Conservation (phyloP, 441 rosid species). For the Biscutella laevigata region DNA sequence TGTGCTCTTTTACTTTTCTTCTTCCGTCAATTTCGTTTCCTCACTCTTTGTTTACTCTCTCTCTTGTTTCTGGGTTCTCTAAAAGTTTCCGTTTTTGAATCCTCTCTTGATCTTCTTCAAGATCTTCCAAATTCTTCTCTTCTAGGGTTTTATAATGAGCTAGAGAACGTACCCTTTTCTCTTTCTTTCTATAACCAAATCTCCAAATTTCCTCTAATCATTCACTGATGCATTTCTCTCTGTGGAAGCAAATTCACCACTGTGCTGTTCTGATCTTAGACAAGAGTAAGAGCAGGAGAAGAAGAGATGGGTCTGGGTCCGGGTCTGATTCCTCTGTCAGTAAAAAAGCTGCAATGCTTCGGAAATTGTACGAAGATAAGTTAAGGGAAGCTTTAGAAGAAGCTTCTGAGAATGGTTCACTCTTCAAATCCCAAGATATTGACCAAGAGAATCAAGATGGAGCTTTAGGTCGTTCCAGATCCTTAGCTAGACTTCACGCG, state of each 20-base stretch:
- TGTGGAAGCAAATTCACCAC: conserved; percentile 96
- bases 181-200: no score
- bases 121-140: conserved; percentile 5
- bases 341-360: conserved; percentile 40
- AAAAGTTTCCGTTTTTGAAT: conserved; percentile 17
- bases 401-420: conserved; percentile 90
- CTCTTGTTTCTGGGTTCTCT: neutral
- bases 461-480: conserved; percentile 70
- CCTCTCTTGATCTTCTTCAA: conserved; percentile 24
- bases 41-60: conserved; percentile 17
- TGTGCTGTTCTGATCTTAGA: conserved; percentile 91
- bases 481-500: conserved; percentile 88
- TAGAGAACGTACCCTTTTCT: neutral
- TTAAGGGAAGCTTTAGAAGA: conserved; percentile 88
- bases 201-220: neutral
- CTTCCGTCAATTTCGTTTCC: conserved; percentile 31
- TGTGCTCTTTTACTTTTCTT: conserved; percentile 26
- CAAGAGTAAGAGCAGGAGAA: conserved; percentile 65
- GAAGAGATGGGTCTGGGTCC: conserved; percentile 46
- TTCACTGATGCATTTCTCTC: conserved; percentile 63
- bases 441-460: conserved; percentile 59
- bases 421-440: conserved; percentile 68
- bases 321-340: conserved; percentile 42
- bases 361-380: conserved; percentile 59
- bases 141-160: conserved; percentile 27